Conservation (phyloP, 495 filamentous ascomycete genomes). For the Penicillium psychrofluorescens region DNA sequence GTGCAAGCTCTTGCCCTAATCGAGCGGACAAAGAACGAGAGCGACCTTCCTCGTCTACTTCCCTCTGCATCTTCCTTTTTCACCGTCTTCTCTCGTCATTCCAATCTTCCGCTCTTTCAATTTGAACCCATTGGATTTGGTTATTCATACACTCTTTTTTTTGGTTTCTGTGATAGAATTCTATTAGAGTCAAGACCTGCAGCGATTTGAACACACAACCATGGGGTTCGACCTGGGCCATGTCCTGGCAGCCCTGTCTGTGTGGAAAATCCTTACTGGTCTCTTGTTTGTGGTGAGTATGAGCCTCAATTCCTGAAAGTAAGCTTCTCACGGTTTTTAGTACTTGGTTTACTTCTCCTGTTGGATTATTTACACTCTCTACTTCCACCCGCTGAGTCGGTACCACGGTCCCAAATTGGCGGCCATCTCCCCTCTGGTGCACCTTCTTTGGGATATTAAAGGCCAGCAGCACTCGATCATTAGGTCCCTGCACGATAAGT, state of each 20-base stretch:
- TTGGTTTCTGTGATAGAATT: not conserved
- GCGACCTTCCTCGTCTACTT: not conserved
- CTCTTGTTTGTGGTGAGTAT: slow-evolving; percentile 2
- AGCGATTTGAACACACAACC: not conserved
- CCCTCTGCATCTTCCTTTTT: not conserved
- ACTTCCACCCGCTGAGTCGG: slow-evolving; percentile 8
- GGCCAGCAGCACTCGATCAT: slow-evolving; percentile 18
- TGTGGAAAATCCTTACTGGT: not conserved
- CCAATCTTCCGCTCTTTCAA: too few species aligned
- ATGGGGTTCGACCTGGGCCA: not conserved
- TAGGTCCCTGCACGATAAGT: slow-evolving; percentile 38
- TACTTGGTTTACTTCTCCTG: not conserved
- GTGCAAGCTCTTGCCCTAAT: too few species aligned
- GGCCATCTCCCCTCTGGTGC: slow-evolving; percentile 10
- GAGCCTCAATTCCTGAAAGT: not conserved
- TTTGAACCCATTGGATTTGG: not conserved
- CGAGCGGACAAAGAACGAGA: too few species aligned
- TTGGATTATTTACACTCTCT: slow-evolving; percentile 6
- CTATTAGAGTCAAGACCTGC: not conserved
- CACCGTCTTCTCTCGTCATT: not conserved
- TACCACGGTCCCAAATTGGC: slow-evolving; percentile 15
- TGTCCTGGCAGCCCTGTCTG: not conserved
- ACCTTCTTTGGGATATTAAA: slow-evolving; percentile 11
- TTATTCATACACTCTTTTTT: not conserved
- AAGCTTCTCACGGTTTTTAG: not conserved